phyloP scores from a whole-genome alignment of 352 stramenopile species.

The Detonula confervacea region DNA sequence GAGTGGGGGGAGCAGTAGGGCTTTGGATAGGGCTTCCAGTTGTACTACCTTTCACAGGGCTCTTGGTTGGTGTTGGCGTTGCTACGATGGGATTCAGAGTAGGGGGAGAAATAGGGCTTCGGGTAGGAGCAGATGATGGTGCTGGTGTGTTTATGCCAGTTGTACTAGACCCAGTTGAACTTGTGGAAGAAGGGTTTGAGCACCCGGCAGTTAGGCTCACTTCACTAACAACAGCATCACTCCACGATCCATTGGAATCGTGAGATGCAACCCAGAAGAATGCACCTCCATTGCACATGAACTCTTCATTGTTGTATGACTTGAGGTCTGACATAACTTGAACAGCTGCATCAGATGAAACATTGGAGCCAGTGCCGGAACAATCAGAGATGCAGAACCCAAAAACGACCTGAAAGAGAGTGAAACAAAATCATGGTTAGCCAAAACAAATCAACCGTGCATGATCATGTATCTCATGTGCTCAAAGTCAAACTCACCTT shows the following conservation, averaged over 20 bases:
- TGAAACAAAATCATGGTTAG: neutral
- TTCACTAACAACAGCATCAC: constrained; percentile 43
- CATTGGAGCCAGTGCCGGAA: constrained; percentile 53
- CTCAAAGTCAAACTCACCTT: constrained; percentile 36
- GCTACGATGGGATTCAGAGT: neutral
- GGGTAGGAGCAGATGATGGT: constrained; percentile 4
- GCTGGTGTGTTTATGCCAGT: neutral
- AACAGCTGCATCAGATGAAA: constrained; percentile 10
- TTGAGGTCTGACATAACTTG: constrained; percentile 56
- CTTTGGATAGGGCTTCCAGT: constrained; percentile 5
- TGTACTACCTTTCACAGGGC: neutral
- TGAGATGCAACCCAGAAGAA: constrained; percentile 72
- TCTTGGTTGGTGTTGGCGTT: constrained; percentile 8
- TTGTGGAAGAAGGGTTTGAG: constrained; percentile 19
- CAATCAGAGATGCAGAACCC: constrained; percentile 76
- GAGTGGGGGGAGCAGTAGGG: constrained; percentile 10
- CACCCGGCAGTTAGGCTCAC: constrained; percentile 40
- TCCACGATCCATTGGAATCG: constrained; percentile 62
- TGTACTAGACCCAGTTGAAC: too few relatives aligned
- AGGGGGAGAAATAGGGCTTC: constrained; percentile 4
- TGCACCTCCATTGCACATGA: constrained; percentile 65
- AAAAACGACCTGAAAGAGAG: constrained; percentile 57
- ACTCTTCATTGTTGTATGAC: constrained; percentile 38
- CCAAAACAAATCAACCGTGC: neutral
- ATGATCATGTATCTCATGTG: neutral